A percentile compares a stretch with the other conserved stretches of the same genome.
These are phyloP conservation scores for Colletotrichum costaricense DNA, from an alignment of 2,329 filamentous ascomycete species.

Conservation along the genomic window DNA sequence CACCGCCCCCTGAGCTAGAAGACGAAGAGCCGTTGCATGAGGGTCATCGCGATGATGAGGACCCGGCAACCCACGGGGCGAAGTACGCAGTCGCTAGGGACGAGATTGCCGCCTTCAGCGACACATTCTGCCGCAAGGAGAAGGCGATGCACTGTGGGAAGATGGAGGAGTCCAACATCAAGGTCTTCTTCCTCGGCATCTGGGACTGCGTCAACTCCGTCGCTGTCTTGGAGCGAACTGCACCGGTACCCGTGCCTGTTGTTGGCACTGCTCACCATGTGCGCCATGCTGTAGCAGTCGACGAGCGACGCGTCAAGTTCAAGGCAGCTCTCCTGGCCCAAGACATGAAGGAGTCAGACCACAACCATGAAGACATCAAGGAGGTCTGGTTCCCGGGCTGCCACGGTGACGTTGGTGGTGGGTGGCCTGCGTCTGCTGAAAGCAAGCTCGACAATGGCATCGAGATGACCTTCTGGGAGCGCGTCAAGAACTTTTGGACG, in stretches of 20 bases:
- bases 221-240: constrained; percentile 51
- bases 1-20: constrained; percentile 39
- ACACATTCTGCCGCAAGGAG: constrained; percentile 58
- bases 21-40: constrained; percentile 40
- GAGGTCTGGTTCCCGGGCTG: constrained; percentile 68
- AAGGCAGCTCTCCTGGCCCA: constrained; percentile 60
- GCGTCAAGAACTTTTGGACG: constrained; percentile 49
- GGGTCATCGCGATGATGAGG: constrained; percentile 31
- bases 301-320: constrained; percentile 67
- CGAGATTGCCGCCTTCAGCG: constrained; percentile 57
- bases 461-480: constrained; percentile 44
- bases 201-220: constrained; percentile 67
- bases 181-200: constrained; percentile 65
- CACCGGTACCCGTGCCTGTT: constrained; percentile 50
- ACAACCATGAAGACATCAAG: constrained; percentile 51
- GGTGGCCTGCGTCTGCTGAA: constrained; percentile 53
- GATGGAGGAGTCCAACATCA: constrained; percentile 49
- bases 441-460: constrained; percentile 41
- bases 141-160: constrained; percentile 21
- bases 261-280: constrained; percentile 56
- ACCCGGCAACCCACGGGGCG: constrained; percentile 40
- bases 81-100: constrained; percentile 42
- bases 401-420: constrained; percentile 65
- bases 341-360: constrained; percentile 45
- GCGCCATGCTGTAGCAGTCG: constrained; percentile 63